phyloP scores from a whole-genome alignment of 805 yeast genomes.

The Crinitomyces ghanaensis region DNA sequence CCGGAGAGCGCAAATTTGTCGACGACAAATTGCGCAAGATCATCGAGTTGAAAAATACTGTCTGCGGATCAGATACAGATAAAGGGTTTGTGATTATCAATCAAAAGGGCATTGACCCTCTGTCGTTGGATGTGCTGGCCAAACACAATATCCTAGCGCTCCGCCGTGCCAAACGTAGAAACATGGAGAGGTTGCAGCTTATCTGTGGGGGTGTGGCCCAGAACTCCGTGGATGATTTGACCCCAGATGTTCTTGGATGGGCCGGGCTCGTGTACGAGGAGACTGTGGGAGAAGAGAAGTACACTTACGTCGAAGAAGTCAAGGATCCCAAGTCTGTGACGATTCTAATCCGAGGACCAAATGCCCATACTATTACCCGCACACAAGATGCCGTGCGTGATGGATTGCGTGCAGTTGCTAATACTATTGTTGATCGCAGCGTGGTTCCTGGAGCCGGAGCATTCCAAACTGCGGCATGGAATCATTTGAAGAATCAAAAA shows the following conservation, averaged over 20 bases:
- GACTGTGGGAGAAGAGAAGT: constrained; percentile 93
- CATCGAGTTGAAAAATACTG: constrained; percentile 84
- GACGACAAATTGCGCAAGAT: constrained; percentile 88
- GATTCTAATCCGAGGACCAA: constrained; percentile 87
- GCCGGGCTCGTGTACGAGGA: constrained; percentile 89
- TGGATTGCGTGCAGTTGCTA: constrained; percentile 89
- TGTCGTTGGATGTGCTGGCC: constrained; percentile 90
- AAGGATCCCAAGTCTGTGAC: constrained; percentile 86
- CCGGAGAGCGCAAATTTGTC: constrained; percentile 85
- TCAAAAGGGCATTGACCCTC: constrained; percentile 98
- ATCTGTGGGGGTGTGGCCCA: constrained; percentile 97
- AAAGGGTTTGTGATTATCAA: constrained; percentile 87
- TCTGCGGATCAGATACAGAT: constrained; percentile 62
- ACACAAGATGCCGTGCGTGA: constrained; percentile 96
- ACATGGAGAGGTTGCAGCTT: constrained; percentile 95
- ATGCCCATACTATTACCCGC: constrained; percentile 77
- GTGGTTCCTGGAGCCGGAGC: constrained; percentile 98
- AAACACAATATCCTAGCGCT: constrained; percentile 86
- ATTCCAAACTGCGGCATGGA: constrained; percentile 73
- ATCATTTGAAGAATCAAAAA: constrained; percentile 45
- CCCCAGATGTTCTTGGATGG: constrained; percentile 68
- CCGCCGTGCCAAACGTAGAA: constrained; percentile 97
- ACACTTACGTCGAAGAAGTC: constrained; percentile 83
- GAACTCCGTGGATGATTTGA: constrained; percentile 87
- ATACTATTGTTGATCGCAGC: constrained; percentile 72